Percentiles rank a stretch among this genome's conserved stretches.
Conservation (phyloP, 208 protist genomes). For the Leishmania martiniquensis region DNA sequence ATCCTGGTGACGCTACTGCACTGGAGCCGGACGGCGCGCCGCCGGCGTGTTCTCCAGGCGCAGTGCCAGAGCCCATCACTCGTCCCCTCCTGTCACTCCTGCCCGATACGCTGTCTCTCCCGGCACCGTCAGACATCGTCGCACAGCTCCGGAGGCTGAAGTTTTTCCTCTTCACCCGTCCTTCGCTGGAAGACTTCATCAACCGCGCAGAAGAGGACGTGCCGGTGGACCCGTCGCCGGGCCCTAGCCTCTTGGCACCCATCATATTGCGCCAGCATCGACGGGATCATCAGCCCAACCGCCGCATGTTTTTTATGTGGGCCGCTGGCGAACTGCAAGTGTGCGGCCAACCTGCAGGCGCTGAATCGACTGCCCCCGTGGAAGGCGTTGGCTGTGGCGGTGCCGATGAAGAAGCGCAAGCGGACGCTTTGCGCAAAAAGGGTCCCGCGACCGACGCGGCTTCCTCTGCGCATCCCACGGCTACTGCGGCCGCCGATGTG, state of each 20-base stretch:
- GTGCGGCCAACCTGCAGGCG: not conserved
- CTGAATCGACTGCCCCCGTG: not conserved
- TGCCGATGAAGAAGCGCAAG: not conserved
- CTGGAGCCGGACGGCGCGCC: not conserved
- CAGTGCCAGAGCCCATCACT: not conserved
- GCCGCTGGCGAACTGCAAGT: conserved; percentile 40
- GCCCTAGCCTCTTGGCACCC: conserved; percentile 52
- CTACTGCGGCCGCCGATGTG: not conserved
- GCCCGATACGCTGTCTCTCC: conserved; percentile 16
- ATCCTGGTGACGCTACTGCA: not conserved
- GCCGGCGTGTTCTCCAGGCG: not conserved
- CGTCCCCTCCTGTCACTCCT: not conserved
- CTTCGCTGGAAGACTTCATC: conserved; percentile 72
- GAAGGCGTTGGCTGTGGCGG: not conserved
- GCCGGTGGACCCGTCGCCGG: conserved; percentile 65
- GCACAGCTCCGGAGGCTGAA: conserved; percentile 24
- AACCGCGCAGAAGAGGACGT: conserved; percentile 54
- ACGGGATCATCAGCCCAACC: conserved; percentile 55
- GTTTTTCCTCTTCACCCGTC: conserved; percentile 67
- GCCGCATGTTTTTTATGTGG: conserved; percentile 82
- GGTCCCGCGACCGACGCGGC: not conserved
- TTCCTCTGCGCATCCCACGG: not conserved
- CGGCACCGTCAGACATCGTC: conserved; percentile 17
- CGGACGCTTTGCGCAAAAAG: not conserved
- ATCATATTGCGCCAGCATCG: conserved; percentile 72